Conservation (phyloP, 2,329 filamentous ascomycete genomes). For the Beauveria bassiana region DNA sequence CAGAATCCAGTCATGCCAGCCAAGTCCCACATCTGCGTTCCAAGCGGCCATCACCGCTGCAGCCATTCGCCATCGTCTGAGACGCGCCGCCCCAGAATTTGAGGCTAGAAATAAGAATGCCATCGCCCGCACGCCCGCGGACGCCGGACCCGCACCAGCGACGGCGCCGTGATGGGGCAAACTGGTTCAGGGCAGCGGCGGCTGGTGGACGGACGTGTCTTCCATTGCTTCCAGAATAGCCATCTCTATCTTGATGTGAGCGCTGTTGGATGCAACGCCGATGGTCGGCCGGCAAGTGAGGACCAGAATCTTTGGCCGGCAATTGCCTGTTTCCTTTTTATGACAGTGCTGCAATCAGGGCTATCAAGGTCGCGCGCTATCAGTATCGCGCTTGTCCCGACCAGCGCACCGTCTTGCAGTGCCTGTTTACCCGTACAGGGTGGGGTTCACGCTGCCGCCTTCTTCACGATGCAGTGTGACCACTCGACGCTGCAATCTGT, state of each 20-base stretch:
- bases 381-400: neutral
- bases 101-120: neutral
- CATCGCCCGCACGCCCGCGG: neutral
- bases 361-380: neutral
- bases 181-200: neutral
- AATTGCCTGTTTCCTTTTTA: neutral
- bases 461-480: neutral
- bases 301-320: neutral
- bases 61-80: neutral
- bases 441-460: neutral
- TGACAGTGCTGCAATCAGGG: neutral
- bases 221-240: neutral
- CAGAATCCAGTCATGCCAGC: neutral
- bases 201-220: neutral
- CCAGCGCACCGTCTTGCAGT: neutral
- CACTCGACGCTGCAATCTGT: neutral
- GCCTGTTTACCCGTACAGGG: neutral
- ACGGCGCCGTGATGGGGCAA: neutral
- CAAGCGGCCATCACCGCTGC: neutral
- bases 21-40: slow-evolving; percentile 2
- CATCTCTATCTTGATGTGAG: neutral
- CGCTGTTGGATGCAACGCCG: neutral
- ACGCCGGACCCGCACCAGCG: neutral
- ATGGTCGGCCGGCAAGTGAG: slow-evolving; percentile 1
- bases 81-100: neutral